phyloP scores from a whole-genome alignment of 2,329 filamentous ascomycete species.

The Rutstroemia sp. region DNA sequence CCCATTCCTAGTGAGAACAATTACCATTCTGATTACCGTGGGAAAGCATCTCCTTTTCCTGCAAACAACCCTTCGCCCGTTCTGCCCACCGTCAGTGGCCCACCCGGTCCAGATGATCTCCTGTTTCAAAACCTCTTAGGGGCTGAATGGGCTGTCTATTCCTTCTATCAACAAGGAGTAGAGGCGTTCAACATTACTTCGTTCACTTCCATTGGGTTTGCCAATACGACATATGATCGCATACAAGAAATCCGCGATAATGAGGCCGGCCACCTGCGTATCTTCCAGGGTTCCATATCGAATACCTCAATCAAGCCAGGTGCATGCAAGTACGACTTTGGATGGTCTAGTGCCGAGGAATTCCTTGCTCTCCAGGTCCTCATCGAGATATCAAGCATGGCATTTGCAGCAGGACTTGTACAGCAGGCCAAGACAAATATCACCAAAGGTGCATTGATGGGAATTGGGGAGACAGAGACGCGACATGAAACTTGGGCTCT shows the following conservation, averaged over 20 bases:
- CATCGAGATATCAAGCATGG: constrained; percentile 34
- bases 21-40: constrained; percentile 31
- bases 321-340: constrained; percentile 30
- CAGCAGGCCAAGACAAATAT: constrained; percentile 29
- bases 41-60: constrained; percentile 31
- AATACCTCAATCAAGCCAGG: constrained; percentile 35
- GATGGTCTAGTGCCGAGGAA: constrained; percentile 15
- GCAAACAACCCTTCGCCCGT: constrained; percentile 31
- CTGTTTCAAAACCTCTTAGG: constrained; percentile 38
- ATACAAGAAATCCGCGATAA: constrained; percentile 37
- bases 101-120: constrained; percentile 34
- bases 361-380: constrained; percentile 30
- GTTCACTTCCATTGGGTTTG: constrained; percentile 31
- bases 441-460: constrained; percentile 33
- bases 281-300: constrained; percentile 38
- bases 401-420: constrained; percentile 33
- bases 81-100: constrained; percentile 23
- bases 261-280: constrained; percentile 37
- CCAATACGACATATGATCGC: constrained; percentile 34
- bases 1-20: constrained; percentile 28
- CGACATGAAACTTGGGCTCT: constrained; percentile 37
- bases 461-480: constrained; percentile 32
- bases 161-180: constrained; percentile 37
- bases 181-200: constrained; percentile 32
- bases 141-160: constrained; percentile 39